Evolutionary conservation across 768 basidiomycete species (phyloP), one percentile per base, ranked within the genome.

Genomic region (Cyclocybe cylindracea): DNA sequence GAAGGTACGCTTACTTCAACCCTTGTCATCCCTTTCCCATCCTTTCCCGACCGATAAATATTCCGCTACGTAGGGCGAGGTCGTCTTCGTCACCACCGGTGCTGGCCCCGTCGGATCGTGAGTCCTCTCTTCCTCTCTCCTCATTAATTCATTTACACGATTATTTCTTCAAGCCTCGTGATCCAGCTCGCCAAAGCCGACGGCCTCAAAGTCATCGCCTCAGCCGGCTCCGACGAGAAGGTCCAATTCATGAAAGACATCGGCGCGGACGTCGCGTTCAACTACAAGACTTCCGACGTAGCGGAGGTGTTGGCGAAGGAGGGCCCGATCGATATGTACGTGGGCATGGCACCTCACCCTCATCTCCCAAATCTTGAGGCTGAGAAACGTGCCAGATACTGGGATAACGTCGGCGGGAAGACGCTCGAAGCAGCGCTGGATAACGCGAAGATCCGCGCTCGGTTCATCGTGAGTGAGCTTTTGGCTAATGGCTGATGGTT

Each of bases 151-250:
- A 16, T 16, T 16, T 16, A 16, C 1, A 1, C 8, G n/a, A 39
- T 6, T 9, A 9, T n/a, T 50, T 5, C 7, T 10, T n/a, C 9
- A 43, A 79, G 78, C 1, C 41, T 81, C 10, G 76, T 81, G n/a
- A 74, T 80, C 41, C 80, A 83, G 50, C 62, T 81, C 4, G 79
- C 80, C 0, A 82, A 83, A 45, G 55, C 58, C 0, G 74, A 78
- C 14, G 79, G 79, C 4, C 61, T 77, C 18, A 86, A 84, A 58
- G 88, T 90, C 36, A 86, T 91, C 44, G 85, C 79, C 0, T 86
- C 83, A 0, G 84, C 86, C 0, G 86, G 89, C 2, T 79, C 81
- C 0, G 85, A 89, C n/a, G 84, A 86, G 46, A 90, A 91, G 66
- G 85, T 90, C 6, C 63, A 71, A 5, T 86, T 78, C 60, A 66